phyloP scores from a whole-genome alignment of 345 rosid genomes.

The Aethionema arabicum region DNA sequence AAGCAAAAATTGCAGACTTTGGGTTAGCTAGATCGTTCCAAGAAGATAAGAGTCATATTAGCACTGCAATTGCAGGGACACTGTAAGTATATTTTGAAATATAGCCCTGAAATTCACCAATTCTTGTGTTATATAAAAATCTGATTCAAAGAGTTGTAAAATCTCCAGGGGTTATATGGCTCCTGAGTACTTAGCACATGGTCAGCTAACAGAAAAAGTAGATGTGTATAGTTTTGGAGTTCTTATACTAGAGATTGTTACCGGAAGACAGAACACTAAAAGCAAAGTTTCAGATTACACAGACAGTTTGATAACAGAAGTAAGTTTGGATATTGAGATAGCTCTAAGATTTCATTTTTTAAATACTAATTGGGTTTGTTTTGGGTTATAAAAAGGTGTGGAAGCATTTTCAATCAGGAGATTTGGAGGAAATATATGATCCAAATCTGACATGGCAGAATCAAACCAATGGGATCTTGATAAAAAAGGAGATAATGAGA shows the following conservation, averaged over 20 bases:
- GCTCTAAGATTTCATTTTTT: slow-evolving; percentile 3
- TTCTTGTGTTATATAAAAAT: neutral
- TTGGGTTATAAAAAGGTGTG: slow-evolving; percentile 52
- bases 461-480: slow-evolving; percentile 36
- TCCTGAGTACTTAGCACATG: slow-evolving; percentile 88
- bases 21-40: slow-evolving; percentile 92
- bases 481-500: slow-evolving; percentile 57
- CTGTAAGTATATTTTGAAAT: slow-evolving; percentile 53
- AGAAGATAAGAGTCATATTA: slow-evolving; percentile 90
- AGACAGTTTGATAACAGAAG: slow-evolving; percentile 74
- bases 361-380: slow-evolving; percentile 23
- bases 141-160: slow-evolving; percentile 4
- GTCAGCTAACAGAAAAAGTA: slow-evolving; percentile 89
- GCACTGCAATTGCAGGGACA: slow-evolving; percentile 97
- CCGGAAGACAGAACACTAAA: slow-evolving; percentile 75
- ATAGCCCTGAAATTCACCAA: neutral
- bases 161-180: slow-evolving; percentile 92
- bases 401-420: slow-evolving; percentile 72
- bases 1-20: slow-evolving; percentile 91
- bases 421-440: slow-evolving; percentile 66
- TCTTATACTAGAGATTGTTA: slow-evolving; percentile 72
- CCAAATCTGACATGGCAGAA: slow-evolving; percentile 55
- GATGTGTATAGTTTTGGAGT: slow-evolving; percentile 93
- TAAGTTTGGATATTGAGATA: slow-evolving; percentile 39
- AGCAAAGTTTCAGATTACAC: slow-evolving; percentile 69